Evolutionary conservation across 192 early-diverging fungal genomes (phyloP).

Genomic region (Entomortierella beljakovae): DNA sequence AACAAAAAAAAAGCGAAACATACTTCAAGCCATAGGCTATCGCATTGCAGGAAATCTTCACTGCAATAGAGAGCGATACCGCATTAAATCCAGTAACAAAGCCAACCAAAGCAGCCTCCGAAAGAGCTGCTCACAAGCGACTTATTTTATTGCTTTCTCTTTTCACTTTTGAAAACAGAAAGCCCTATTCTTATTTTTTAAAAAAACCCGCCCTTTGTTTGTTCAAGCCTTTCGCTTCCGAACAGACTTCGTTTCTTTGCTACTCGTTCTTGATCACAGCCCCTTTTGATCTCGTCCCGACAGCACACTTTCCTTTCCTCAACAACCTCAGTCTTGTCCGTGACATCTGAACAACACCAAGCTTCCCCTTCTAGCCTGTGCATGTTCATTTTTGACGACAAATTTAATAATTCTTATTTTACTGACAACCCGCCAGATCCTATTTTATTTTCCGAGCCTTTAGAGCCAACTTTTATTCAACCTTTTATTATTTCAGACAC

Average conservation of each 20-base stretch:
- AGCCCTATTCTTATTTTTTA: not conserved
- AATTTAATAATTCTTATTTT: slow-evolving; percentile 29
- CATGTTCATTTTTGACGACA: slow-evolving; percentile 51
- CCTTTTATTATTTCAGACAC: not conserved
- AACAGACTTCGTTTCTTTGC: slow-evolving; percentile 19
- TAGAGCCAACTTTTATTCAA: slow-evolving; percentile 22
- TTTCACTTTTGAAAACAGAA: slow-evolving; percentile 4
- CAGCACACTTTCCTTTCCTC: not conserved
- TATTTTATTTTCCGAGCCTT: slow-evolving; percentile 22
- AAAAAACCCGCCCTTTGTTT: slow-evolving; percentile 12
- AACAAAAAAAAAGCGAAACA: not conserved
- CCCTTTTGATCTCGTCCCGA: slow-evolving; percentile 9
- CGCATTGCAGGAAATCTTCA: not conserved
- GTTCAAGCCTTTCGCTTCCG: slow-evolving; percentile 16
- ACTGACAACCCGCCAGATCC: slow-evolving; percentile 36
- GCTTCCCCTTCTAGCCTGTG: slow-evolving; percentile 34
- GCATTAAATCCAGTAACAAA: slow-evolving; percentile 2
- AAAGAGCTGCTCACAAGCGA: not conserved
- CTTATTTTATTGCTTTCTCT: not conserved
- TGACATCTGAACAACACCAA: slow-evolving; percentile 34
- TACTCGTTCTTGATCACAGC: slow-evolving; percentile 4
- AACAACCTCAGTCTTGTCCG: slow-evolving; percentile 8
- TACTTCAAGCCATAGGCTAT: not conserved
- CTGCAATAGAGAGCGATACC: not conserved
- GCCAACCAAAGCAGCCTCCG: not conserved